These are phyloP conservation scores for Ascochyta koolunga DNA, from an alignment of 2,329 filamentous ascomycete species.

Conservation along the genomic window DNA sequence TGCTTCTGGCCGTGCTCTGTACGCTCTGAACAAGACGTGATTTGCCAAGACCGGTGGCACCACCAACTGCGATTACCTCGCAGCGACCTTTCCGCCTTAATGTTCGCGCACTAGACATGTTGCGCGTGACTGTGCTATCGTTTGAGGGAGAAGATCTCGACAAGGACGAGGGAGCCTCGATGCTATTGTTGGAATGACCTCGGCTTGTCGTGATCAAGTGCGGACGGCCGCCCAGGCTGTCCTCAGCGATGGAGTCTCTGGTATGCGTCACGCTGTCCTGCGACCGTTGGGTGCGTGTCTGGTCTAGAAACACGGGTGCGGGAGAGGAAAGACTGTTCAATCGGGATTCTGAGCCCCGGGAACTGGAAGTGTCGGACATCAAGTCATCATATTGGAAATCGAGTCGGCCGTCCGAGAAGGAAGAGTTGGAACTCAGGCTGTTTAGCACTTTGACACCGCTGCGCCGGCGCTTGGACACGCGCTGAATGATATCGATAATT, in stretches of 20 bases:
- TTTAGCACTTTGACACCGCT: constrained; percentile 50
- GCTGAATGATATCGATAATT: constrained; percentile 74
- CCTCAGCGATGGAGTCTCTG: constrained; percentile 34
- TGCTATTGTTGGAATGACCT: constrained; percentile 39
- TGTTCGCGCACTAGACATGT: constrained; percentile 45
- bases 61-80: constrained; percentile 64
- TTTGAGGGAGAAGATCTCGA: constrained; percentile 38
- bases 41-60: constrained; percentile 65
- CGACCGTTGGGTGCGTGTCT: constrained; percentile 33
- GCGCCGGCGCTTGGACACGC: constrained; percentile 70
- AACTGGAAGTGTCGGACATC: constrained; percentile 57
- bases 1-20: constrained; percentile 61
- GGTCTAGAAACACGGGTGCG: constrained; percentile 34
- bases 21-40: constrained; percentile 65
- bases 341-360: constrained; percentile 58
- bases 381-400: constrained; percentile 59
- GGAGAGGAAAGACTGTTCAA: constrained; percentile 43
- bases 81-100: constrained; percentile 61
- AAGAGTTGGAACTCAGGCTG: constrained; percentile 60
- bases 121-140: constrained; percentile 32
- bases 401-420: constrained; percentile 57
- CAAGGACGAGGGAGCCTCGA: constrained; percentile 34
- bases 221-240: constrained; percentile 29
- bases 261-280: constrained; percentile 37
- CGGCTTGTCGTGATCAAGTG: constrained; percentile 23